Conservation (phyloP, 140 eudicot genomes). For the Cichorium intybus region DNA sequence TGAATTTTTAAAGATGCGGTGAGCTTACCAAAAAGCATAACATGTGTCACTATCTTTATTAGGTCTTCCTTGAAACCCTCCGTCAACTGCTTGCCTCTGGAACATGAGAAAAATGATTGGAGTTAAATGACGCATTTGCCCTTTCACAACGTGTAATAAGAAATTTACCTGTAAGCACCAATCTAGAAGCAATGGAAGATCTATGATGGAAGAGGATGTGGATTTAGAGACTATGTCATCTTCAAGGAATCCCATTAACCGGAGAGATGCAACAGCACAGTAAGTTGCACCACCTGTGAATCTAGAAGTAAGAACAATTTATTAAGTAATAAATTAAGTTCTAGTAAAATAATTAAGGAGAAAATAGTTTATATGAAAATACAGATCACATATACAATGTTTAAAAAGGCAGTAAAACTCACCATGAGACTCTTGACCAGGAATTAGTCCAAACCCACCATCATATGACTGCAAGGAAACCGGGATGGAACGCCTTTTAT, state of each 20-base stretch:
- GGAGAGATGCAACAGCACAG: slow-evolving; percentile 93
- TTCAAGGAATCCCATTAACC: slow-evolving; percentile 85
- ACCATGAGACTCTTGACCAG: slow-evolving; percentile 98
- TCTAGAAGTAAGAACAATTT: slow-evolving; percentile 53
- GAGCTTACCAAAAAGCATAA: slow-evolving; percentile 86
- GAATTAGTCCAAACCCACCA: slow-evolving; percentile 95
- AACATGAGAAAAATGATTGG: slow-evolving; percentile 15
- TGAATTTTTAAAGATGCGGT: slow-evolving; percentile 6
- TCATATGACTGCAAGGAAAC: slow-evolving; percentile 89
- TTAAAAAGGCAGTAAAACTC: slow-evolving; percentile 30
- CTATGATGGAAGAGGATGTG: slow-evolving; percentile 48
- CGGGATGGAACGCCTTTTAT: too few species aligned
- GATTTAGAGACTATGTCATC: slow-evolving; percentile 49
- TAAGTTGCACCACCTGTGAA: slow-evolving; percentile 98
- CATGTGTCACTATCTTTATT: slow-evolving; percentile 91
- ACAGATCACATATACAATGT: background rate
- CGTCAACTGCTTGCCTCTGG: slow-evolving; percentile 89
- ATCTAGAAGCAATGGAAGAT: slow-evolving; percentile 76
- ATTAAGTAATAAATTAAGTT: slow-evolving; percentile 40
- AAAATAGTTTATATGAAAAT: background rate
- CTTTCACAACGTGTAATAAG: slow-evolving; percentile 1
- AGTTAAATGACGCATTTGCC: slow-evolving; percentile 13
- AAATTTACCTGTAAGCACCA: slow-evolving; percentile 80
- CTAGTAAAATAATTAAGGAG: background rate
- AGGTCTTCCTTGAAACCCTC: slow-evolving; percentile 94